A percentile compares a stretch with the other conserved stretches of the same genome.
phyloP scores from a whole-genome alignment of 2,329 filamentous ascomycete species.

The Penicillium italicum region DNA sequence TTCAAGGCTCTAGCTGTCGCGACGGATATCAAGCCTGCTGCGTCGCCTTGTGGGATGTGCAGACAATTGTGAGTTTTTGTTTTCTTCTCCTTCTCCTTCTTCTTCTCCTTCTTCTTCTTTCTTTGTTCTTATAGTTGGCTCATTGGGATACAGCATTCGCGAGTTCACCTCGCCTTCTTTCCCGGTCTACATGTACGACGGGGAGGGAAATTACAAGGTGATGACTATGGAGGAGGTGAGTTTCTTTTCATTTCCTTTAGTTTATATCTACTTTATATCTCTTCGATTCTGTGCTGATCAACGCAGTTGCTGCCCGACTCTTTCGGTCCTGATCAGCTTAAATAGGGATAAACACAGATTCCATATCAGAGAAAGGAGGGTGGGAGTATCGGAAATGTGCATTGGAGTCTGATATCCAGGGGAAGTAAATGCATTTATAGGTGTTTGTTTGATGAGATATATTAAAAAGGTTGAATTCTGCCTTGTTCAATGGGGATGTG shows the following conservation, averaged over 20 bases:
- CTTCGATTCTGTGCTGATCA: neutral
- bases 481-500: neutral
- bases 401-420: neutral
- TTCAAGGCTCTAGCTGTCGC: constrained; percentile 82
- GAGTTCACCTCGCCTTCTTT: constrained; percentile 68
- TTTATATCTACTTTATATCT: neutral
- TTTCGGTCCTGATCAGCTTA: constrained; percentile 61
- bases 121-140: constrained; percentile 5
- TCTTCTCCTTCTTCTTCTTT: neutral
- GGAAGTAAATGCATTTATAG: neutral
- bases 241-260: neutral
- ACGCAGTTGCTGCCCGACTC: constrained; percentile 64
- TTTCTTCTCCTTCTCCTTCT: neutral
- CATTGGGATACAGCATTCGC: constrained; percentile 53
- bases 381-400: neutral
- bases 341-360: neutral
- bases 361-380: neutral
- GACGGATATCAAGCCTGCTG: constrained; percentile 68
- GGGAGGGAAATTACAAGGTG: constrained; percentile 59
- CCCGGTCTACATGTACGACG: constrained; percentile 91
- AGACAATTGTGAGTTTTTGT: constrained; percentile 67
- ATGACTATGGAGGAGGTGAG: constrained; percentile 41
- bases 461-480: neutral
- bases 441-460: neutral
- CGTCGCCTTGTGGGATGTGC: constrained; percentile 89